Evolutionary conservation across 1,139 yeast genomes (phyloP), one percentile per base, ranked within the genome.

Genomic region (Debaryomyces sp.): DNA sequence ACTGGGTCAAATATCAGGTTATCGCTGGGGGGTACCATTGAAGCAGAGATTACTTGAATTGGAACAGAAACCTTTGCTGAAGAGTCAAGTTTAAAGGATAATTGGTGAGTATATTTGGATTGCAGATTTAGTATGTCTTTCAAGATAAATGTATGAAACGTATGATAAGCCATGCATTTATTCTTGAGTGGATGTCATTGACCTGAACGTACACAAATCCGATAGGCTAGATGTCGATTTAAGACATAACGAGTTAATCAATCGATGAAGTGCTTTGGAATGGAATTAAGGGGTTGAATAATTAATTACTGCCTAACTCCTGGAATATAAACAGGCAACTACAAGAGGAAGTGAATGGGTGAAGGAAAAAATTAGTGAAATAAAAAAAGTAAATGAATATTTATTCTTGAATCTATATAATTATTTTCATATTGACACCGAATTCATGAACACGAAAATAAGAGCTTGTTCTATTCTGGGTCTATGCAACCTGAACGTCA

Each of bases 11-110:
- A 50, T 62, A 2, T 57, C 61, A 22, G 69, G 69, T 2, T 65
- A 64, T 49, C 52, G 62, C 26, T 64, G 56, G 52, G 70, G 70
- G 1, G 44, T 47, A 17, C 54, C 54, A 2, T 47, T 62, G 17
- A 65, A 65, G 42, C 41, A 44, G 34, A 47, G 44, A 10, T 18
- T 59, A 23, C 40, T 58, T 21, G 42, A 49, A 17, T 46, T 46
- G 6, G 61, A 56, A 45, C 27, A 12, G 22, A 30, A 13, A 5
- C 32, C 22, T 22, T 23, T 37, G n/a, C 9, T n/a, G 5, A 9
- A 15, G 21, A 32, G 1, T 10, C 21, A 32, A 15, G 21, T 15
- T 32, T 18, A 18, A 9, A 5, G 21, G 21, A 18, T 2, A 18
- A 18, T 2, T 18, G 21, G 3, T 2, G 21, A 3, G 5, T 27